A percentile compares a stretch with the other conserved stretches of the same genome.
Evolutionary conservation across 2,329 filamentous ascomycete genomes (phyloP).

Genomic region (Paraphoma chrysanthemicola): DNA sequence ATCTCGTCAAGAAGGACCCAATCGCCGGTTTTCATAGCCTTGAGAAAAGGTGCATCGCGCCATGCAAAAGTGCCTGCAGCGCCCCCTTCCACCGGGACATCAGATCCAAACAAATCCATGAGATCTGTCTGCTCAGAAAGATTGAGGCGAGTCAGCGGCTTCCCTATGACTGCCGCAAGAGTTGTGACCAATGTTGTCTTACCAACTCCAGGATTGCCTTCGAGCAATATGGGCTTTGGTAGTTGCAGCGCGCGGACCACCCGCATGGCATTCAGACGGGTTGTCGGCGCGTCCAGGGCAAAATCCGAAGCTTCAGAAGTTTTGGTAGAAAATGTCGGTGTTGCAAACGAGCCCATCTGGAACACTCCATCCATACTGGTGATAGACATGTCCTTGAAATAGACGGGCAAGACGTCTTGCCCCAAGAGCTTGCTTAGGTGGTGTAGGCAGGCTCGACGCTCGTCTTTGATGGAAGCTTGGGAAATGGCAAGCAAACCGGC

Average conservation of each 20-base stretch:
- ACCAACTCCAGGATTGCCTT: conserved; percentile 96
- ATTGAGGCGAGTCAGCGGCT: conserved; percentile 90
- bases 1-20: conserved; percentile 99
- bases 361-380: conserved; percentile 61
- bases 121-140: conserved; percentile 97
- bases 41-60: conserved; percentile 93
- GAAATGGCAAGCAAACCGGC: conserved; percentile 82
- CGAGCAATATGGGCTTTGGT: conserved; percentile 87
- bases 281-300: conserved; percentile 88
- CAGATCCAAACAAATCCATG: conserved; percentile 96
- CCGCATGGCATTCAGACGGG: conserved; percentile 86
- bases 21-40: conserved; percentile 94
- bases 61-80: conserved; percentile 90
- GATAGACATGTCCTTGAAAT: conserved; percentile 69
- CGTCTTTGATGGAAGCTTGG: conserved; percentile 70
- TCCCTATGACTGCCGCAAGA: conserved; percentile 78
- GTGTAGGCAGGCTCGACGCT: conserved; percentile 75
- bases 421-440: conserved; percentile 73
- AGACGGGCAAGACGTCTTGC: conserved; percentile 69
- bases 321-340: conserved; percentile 60
- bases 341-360: conserved; percentile 76
- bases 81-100: conserved; percentile 93
- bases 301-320: conserved; percentile 65
- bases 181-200: conserved; percentile 94
- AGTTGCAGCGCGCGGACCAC: conserved; percentile 89